Evolutionary conservation across 108 stramenopile species (phyloP).

Genomic region (Parietichytrium sp.): DNA sequence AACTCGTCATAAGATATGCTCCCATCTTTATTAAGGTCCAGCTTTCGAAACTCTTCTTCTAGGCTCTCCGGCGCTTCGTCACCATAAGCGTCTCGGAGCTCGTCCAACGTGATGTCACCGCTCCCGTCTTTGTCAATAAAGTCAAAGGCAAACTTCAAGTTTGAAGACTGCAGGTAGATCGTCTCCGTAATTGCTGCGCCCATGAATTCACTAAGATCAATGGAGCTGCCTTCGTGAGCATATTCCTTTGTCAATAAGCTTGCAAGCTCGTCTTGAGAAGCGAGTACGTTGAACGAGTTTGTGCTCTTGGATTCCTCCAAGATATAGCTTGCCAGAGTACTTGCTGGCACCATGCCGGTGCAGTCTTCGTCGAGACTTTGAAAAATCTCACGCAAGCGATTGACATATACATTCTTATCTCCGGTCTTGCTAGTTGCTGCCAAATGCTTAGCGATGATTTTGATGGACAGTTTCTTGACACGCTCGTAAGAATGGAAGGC

Average conservation of each 20-base stretch:
- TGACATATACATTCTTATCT: neutral
- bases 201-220: slow-evolving; percentile 13
- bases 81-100: neutral
- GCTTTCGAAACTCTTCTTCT: neutral
- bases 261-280: neutral
- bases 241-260: neutral
- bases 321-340: neutral
- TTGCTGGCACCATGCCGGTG: neutral
- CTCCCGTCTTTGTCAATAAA: neutral
- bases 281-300: slow-evolving; percentile 11
- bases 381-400: neutral
- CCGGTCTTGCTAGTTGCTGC: neutral
- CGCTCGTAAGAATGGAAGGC: neutral
- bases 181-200: neutral
- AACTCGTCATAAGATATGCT: neutral
- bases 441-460: neutral
- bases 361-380: neutral
- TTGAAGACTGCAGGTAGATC: neutral
- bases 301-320: neutral
- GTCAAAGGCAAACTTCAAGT: neutral
- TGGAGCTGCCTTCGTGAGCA: neutral
- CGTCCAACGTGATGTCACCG: slow-evolving; percentile 21
- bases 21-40: slow-evolving; percentile 5
- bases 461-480: neutral
- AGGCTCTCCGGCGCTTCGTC: neutral